These are phyloP conservation scores for Leccinum uliginosum DNA, from an alignment of 768 basidiomycete species.

Conservation along the genomic window DNA sequence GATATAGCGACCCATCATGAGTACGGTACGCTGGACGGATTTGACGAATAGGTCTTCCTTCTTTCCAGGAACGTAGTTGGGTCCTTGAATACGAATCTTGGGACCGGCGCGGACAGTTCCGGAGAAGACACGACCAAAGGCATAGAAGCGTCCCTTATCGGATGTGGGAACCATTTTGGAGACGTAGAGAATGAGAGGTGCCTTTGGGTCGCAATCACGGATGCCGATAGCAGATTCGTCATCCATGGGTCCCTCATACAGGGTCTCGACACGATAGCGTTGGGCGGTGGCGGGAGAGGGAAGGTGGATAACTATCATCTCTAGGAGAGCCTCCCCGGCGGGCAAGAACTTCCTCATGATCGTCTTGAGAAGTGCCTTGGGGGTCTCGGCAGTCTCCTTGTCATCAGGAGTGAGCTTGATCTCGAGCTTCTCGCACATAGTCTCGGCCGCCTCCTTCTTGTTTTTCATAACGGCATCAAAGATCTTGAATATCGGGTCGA, in stretches of 20 bases:
- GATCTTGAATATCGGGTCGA: constrained; percentile 98
- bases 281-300: constrained; percentile 97
- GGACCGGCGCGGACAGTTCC: constrained; percentile 96
- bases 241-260: constrained; percentile 99
- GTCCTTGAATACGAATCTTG: constrained; percentile 99
- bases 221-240: constrained; percentile 99
- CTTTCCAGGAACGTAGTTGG: constrained; percentile 98
- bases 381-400: constrained; percentile 77
- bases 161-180: constrained; percentile 99
- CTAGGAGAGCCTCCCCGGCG: constrained; percentile 95
- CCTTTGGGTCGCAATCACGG: constrained; percentile 95
- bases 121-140: constrained; percentile 99
- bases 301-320: constrained; percentile 99
- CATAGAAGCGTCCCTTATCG: constrained; percentile 99
- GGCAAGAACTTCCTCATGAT: constrained; percentile 99
- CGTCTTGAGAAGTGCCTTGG: constrained; percentile 90
- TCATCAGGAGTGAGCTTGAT: constrained; percentile 84
- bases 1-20: constrained; percentile 99
- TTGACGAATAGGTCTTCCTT: constrained; percentile 98
- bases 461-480: constrained; percentile 99
- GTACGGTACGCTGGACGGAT: constrained; percentile 95
- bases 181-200: constrained; percentile 95
- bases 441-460: constrained; percentile 83
- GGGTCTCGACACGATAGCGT: constrained; percentile 97
- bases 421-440: constrained; percentile 95